Conservation (phyloP, 345 rosid species). For the Syzygium aromaticum region DNA sequence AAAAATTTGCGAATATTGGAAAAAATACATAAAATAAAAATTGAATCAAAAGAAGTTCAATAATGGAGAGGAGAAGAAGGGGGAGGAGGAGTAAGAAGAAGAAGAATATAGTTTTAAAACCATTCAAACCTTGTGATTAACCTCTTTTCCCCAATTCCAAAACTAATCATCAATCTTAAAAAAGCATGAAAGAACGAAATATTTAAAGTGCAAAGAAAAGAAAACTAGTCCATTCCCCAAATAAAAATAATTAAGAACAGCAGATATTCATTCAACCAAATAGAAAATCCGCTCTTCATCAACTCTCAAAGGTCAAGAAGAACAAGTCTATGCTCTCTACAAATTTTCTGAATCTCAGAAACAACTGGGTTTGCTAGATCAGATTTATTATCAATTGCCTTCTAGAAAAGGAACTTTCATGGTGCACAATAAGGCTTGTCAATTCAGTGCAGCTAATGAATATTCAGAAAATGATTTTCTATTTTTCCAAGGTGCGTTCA, state of each 20-base stretch:
- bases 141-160: not conserved
- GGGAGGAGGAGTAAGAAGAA: not conserved
- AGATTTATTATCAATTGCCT: not conserved
- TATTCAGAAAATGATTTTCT: not conserved
- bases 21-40: too few species aligned
- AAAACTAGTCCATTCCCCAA: not conserved
- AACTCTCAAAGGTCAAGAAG: not conserved
- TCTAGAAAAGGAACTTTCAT: not conserved
- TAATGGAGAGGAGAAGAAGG: not conserved
- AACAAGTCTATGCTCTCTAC: not conserved
- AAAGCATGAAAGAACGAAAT: not conserved
- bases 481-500: not conserved
- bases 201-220: not conserved
- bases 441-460: not conserved
- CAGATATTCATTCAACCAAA: not conserved
- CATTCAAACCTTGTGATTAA: not conserved
- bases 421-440: not conserved
- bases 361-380: not conserved
- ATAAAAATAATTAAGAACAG: too few species aligned
- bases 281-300: not conserved
- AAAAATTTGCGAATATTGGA: not conserved
- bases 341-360: not conserved
- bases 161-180: not conserved
- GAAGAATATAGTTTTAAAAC: not conserved
- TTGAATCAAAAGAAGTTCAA: not conserved